These are phyloP conservation scores for Fusarium sp. DNA, from an alignment of 2,329 filamentous ascomycete genomes.

Conservation along the genomic window DNA sequence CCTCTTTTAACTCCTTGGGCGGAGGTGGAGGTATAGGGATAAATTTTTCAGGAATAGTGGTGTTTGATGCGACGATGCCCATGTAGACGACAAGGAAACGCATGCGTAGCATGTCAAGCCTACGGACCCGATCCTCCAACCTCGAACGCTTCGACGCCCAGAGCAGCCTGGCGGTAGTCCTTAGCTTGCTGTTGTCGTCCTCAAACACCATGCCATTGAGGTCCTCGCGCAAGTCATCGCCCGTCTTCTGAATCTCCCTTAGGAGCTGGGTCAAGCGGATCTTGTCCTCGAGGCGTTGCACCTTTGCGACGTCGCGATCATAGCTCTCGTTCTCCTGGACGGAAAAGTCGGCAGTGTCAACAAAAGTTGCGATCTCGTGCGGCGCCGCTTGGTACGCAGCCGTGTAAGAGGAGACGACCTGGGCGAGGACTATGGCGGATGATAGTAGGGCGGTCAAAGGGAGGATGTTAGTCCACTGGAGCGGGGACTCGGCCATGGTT, in stretches of 20 bases:
- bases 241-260: slow-evolving; percentile 69
- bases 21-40: slow-evolving; percentile 41
- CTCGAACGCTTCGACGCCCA: slow-evolving; percentile 67
- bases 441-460: slow-evolving; percentile 68
- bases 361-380: slow-evolving; percentile 65
- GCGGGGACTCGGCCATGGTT: slow-evolving; percentile 62
- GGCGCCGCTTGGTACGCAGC: slow-evolving; percentile 68
- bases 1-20: slow-evolving; percentile 53
- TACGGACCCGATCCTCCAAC: slow-evolving; percentile 67
- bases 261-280: slow-evolving; percentile 67
- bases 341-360: slow-evolving; percentile 71
- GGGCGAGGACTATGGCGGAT: slow-evolving; percentile 64
- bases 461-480: slow-evolving; percentile 68
- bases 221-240: slow-evolving; percentile 71
- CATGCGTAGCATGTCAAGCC: slow-evolving; percentile 71
- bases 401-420: slow-evolving; percentile 63
- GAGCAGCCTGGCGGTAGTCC: slow-evolving; percentile 62
- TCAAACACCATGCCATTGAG: slow-evolving; percentile 64
- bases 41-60: slow-evolving; percentile 50
- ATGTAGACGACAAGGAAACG: slow-evolving; percentile 73
- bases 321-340: slow-evolving; percentile 73
- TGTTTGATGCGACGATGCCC: slow-evolving; percentile 62
- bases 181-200: slow-evolving; percentile 56
- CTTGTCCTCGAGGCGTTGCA: slow-evolving; percentile 71
- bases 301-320: slow-evolving; percentile 67